Percentiles rank a stretch among this genome's conserved stretches.
phyloP scores from a whole-genome alignment of 2,329 filamentous ascomycete species.

The Chrysoporthe austroafricana region DNA sequence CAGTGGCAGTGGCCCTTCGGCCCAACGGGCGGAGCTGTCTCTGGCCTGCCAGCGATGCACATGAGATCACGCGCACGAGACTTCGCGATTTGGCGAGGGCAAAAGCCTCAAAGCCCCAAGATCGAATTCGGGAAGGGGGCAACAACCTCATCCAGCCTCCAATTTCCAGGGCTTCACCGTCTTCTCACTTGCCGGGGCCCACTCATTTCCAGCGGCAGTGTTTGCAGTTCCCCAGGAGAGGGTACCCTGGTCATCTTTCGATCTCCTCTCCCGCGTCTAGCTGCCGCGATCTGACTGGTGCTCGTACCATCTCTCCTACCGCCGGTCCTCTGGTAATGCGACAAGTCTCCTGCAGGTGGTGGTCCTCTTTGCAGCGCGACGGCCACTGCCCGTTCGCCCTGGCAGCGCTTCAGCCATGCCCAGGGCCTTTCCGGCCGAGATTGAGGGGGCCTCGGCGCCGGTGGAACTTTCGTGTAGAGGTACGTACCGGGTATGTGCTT shows the following conservation, averaged over 20 bases:
- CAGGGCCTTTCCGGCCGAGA: not conserved
- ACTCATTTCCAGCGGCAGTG: constrained; percentile 5
- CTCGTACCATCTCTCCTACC: not conserved
- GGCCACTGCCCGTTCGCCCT: not conserved
- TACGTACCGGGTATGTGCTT: not conserved
- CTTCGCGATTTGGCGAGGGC: not conserved
- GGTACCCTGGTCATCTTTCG: not conserved
- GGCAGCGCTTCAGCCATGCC: no score
- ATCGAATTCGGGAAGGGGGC: no score
- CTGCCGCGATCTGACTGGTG: not conserved
- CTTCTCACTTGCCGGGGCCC: constrained; percentile 12
- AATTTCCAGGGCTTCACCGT: constrained; percentile 26
- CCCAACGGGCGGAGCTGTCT: not conserved
- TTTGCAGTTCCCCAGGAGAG: not conserved
- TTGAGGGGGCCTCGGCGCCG: not conserved
- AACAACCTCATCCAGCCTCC: not conserved
- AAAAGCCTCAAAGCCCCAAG: no score
- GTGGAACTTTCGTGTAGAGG: not conserved
- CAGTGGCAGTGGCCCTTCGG: constrained; percentile 13
- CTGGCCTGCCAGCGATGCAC: constrained; percentile 1
- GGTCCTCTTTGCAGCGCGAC: not conserved
- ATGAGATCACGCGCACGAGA: constrained; percentile 4
- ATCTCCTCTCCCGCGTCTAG: not conserved
- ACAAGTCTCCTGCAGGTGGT: not conserved
- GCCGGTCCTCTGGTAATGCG: not conserved